Base-by-base conservation (phyloP, 2,329 filamentous ascomycete species). In the Aquanectria penicillioides region DNA sequence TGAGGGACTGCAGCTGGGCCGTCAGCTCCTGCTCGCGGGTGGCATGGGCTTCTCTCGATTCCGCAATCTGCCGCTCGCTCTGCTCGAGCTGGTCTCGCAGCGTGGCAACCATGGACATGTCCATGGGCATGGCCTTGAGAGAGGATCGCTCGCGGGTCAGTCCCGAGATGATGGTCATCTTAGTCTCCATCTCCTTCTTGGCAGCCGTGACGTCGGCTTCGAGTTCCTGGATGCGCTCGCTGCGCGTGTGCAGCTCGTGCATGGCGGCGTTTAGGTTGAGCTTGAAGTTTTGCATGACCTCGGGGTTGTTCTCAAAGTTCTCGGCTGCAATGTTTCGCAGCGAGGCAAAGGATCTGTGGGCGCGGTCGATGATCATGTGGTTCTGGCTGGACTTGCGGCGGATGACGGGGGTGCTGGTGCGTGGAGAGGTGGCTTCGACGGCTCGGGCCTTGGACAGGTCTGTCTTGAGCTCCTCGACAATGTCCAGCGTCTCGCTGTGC, bases 161-260 rank as follows among this genome's bases (percentile, higher is more conserved):
- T 6, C 95, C 95, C 25, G 93, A 92, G 68, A 99, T 98, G 72
- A 99, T 94, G 25, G 92, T 92, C 82, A 94, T 93, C 85, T 99
- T 99, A 62, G 86, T 89, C 73, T 99, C 95, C 90, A 98, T 97
- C 75, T 99, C 95, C 80, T 93, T 97, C 80, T 92, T 95, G 18
- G 93, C 87, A 4, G 87, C 89, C 22, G 88, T 82, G 55, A 97
- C 86, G 67, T 97, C 94, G 6, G 88, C 88, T 75, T 99, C 95
- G 12, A 99, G 82, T 69, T 94, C 89, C 71, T 96, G 92, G 50
- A 97, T 94, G 23, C 94, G 89, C 74, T 98, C 94, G 33, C 94
- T 94, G 36, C 94, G 88, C 9, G 84, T 84, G 64, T 97, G 91
- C 28, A 99, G 82, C 73, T 99, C 95, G 68, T 95, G 92, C 89